Conservation (phyloP, 164 flowering plant genomes). For the Akebia trifoliata region DNA sequence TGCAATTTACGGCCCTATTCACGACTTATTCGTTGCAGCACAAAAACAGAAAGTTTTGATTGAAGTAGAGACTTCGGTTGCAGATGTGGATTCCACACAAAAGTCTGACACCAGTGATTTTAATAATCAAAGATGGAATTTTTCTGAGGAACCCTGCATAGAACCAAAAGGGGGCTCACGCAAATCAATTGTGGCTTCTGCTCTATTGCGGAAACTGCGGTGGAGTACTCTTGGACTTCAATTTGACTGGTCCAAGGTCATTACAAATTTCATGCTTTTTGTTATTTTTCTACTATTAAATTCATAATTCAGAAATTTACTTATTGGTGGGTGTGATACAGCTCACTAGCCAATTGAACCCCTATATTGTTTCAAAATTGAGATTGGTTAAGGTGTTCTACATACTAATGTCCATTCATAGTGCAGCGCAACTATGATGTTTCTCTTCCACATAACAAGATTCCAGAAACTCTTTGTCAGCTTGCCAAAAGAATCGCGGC, state of each 20-base stretch:
- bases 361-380: background rate
- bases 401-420: constrained; percentile 9
- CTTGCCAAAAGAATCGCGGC: constrained; percentile 73
- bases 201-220: constrained; percentile 71
- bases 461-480: constrained; percentile 64
- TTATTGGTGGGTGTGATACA: background rate
- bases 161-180: constrained; percentile 28
- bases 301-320: background rate
- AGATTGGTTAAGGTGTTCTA: background rate
- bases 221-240: constrained; percentile 99
- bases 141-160: constrained; percentile 29
- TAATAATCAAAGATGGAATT: constrained; percentile 40
- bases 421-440: constrained; percentile 76
- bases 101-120: constrained; percentile 15
- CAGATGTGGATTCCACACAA: constrained; percentile 14
- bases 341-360: background rate
- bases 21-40: constrained; percentile 56
- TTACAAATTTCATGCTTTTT: background rate
- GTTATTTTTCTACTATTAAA: background rate
- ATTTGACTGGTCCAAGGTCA: constrained; percentile 98
- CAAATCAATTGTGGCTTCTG: constrained; percentile 56
- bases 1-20: constrained; percentile 70
- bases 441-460: constrained; percentile 75
- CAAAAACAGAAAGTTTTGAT: constrained; percentile 48
- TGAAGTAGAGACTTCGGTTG: constrained; percentile 22